A percentile compares a stretch with the other conserved stretches of the same genome.
phyloP scores from a whole-genome alignment of 345 rosid genomes.

The Gossypium thurberi region DNA sequence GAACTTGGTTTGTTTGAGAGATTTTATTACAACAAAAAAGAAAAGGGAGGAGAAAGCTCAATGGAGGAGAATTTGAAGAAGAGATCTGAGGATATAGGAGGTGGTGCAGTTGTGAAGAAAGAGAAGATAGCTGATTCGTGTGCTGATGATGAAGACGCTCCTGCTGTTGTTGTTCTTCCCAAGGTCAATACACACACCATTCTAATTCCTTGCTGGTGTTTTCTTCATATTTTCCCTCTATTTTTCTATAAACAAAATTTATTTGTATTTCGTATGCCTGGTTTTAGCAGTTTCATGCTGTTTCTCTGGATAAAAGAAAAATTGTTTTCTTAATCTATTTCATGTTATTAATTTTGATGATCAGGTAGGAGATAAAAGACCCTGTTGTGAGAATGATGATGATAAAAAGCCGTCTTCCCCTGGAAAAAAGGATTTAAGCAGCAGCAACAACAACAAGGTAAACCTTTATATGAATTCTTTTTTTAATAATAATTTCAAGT shows the following conservation, averaged over 20 bases:
- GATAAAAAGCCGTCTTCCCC: constrained; percentile 26
- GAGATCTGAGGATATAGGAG: constrained; percentile 15
- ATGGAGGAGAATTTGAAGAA: constrained; percentile 25
- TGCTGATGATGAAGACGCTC: constrained; percentile 18
- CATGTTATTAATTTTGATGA: background rate
- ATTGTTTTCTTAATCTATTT: background rate
- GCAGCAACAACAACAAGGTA: background rate
- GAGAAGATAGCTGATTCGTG: constrained; percentile 25
- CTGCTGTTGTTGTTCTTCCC: constrained; percentile 15
- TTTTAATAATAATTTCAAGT: too few relatives aligned
- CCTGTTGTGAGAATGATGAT: constrained; percentile 16
- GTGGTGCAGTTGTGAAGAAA: constrained; percentile 10
- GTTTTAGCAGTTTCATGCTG: background rate
- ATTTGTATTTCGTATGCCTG: too few relatives aligned
- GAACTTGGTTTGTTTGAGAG: background rate
- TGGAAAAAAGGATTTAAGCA: constrained; percentile 15
- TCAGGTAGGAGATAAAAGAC: constrained; percentile 30
- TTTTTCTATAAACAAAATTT: background rate
- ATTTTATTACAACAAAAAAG: constrained; percentile 19
- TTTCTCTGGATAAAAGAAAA: background rate
- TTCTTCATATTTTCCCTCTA: too few relatives aligned
- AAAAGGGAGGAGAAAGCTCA: constrained; percentile 12
- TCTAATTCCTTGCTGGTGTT: background rate
- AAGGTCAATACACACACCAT: constrained; percentile 22
- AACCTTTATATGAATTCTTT: background rate